Evolutionary conservation across 2,329 filamentous ascomycete genomes (phyloP).

Genomic region (Fusarium irregulare): DNA sequence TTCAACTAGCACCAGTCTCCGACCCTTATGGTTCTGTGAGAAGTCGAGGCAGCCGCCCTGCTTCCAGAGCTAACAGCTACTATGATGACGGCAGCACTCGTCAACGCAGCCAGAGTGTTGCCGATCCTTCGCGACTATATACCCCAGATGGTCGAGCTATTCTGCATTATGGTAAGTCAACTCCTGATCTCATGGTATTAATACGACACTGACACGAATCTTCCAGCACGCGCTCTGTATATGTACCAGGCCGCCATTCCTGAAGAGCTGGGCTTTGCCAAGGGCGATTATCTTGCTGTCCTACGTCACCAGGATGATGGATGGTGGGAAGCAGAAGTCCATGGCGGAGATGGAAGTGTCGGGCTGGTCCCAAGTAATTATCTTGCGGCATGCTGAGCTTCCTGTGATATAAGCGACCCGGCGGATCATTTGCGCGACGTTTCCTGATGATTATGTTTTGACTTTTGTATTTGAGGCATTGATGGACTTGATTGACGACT

Average conservation of each 20-base stretch:
- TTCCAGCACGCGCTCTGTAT: constrained; percentile 88
- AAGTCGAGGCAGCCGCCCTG: constrained; percentile 63
- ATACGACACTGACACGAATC: constrained; percentile 37
- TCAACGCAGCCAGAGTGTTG: constrained; percentile 83
- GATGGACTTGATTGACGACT: constrained; percentile 27
- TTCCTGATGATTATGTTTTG: constrained; percentile 12
- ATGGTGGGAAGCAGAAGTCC: constrained; percentile 98
- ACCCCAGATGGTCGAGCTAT: constrained; percentile 89
- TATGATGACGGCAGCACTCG: constrained; percentile 64
- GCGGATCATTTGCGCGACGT: constrained; percentile 9
- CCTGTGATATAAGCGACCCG: constrained; percentile 20
- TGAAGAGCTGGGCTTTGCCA: constrained; percentile 91
- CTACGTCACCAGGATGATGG: constrained; percentile 94
- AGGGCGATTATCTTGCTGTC: constrained; percentile 91
- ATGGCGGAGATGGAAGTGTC: constrained; percentile 69
- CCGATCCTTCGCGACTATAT: constrained; percentile 82
- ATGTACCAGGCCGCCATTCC: constrained; percentile 94
- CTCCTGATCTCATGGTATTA: background rate
- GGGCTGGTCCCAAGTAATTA: constrained; percentile 78
- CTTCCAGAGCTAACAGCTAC: constrained; percentile 64
- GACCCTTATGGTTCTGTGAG: constrained; percentile 70
- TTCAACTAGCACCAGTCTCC: constrained; percentile 72
- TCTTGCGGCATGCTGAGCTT: constrained; percentile 63
- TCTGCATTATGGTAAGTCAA: constrained; percentile 87
- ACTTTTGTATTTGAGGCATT: constrained; percentile 8